Conservation (phyloP, 2,329 filamentous ascomycete species). For the Penicillium aurantiogriseum region DNA sequence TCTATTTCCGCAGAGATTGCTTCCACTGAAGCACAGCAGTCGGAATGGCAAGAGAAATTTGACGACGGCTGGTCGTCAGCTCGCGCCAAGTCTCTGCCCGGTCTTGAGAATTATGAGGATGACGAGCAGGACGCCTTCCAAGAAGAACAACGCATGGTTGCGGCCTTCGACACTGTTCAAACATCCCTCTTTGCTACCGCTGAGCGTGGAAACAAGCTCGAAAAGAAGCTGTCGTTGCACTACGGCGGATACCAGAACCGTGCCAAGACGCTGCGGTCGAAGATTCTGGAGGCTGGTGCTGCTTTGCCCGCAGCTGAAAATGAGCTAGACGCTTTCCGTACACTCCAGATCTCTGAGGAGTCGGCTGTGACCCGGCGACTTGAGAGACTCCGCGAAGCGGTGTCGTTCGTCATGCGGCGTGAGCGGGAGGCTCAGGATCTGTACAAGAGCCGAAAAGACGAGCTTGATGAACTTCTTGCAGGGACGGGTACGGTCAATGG, state of each 20-base stretch:
- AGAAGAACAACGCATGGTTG: slow-evolving; percentile 60
- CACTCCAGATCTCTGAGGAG: slow-evolving; percentile 75
- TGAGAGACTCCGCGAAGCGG: slow-evolving; percentile 76
- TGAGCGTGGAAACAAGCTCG: slow-evolving; percentile 78
- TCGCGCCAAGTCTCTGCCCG: slow-evolving; percentile 60
- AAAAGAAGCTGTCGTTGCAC: slow-evolving; percentile 87
- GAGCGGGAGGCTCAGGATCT: slow-evolving; percentile 89
- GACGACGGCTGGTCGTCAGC: slow-evolving; percentile 52
- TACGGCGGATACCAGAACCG: slow-evolving; percentile 89
- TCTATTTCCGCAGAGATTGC: slow-evolving; percentile 70
- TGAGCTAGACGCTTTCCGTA: slow-evolving; percentile 71
- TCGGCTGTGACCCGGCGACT: slow-evolving; percentile 70
- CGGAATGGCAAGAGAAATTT: slow-evolving; percentile 49
- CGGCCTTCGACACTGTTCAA: slow-evolving; percentile 74
- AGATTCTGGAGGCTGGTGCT: slow-evolving; percentile 72
- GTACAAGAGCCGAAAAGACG: slow-evolving; percentile 73
- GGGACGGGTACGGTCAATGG: slow-evolving; percentile 38
- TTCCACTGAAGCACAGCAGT: slow-evolving; percentile 48
- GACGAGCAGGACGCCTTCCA: slow-evolving; percentile 64
- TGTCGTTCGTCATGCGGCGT: slow-evolving; percentile 72
- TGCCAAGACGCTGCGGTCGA: slow-evolving; percentile 73
- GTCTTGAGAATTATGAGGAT: slow-evolving; percentile 75
- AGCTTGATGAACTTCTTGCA: slow-evolving; percentile 62
- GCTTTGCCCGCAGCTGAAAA: slow-evolving; percentile 71
- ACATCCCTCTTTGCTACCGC: slow-evolving; percentile 71